Evolutionary conservation across 1,139 yeast species (phyloP), one percentile per base, ranked within the genome.

Genomic region (Zygosaccharomyces sapae): DNA sequence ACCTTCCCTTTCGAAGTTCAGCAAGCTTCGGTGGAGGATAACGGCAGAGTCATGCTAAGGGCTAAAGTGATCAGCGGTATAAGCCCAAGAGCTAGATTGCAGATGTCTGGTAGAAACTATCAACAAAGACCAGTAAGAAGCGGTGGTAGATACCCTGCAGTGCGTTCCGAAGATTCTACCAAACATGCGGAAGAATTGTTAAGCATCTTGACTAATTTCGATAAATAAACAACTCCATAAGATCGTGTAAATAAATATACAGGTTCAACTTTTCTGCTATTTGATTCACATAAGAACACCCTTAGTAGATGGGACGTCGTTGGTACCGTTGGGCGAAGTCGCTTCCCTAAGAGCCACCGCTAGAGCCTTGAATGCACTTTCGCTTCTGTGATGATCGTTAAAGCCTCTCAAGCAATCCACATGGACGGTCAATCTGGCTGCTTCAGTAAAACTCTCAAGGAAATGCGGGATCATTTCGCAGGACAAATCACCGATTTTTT

Each of bases 391-490:
- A 67, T 92, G 98, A 67, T 92, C 98, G 68, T 92, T 92, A 67
- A 79, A 79, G 0, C 98, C 98, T 55, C 97, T 75, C 52, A 92
- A 66, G 66, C 96, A 87, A 68, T 94, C 98, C 29, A 92, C 96
- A 62, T 92, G 98, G 63, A 92, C 65, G 1, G 98, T 92, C 44
- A 92, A 77, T 49, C 84, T 83, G 0, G 97, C 96, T 43, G 86
- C 86, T 60, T 85, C 89, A 2, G 97, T 96, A 73, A 92, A 92
- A 59, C 95, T 85, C 67, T 89, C 96, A 54, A 92, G 67, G 38
- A 92, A 94, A 67, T 92, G 98, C 24, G 97, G 97, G 55, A 92
- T 86, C 98, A 92, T 92, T 70, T 92, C 98, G 59, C 94, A 81
- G 25, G 92, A 81, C 49, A 92, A 75, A 62, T 87, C 95, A 44